These are phyloP conservation scores for Tardiomyces blankii DNA, from an alignment of 1,139 yeast species.

Conservation along the genomic window DNA sequence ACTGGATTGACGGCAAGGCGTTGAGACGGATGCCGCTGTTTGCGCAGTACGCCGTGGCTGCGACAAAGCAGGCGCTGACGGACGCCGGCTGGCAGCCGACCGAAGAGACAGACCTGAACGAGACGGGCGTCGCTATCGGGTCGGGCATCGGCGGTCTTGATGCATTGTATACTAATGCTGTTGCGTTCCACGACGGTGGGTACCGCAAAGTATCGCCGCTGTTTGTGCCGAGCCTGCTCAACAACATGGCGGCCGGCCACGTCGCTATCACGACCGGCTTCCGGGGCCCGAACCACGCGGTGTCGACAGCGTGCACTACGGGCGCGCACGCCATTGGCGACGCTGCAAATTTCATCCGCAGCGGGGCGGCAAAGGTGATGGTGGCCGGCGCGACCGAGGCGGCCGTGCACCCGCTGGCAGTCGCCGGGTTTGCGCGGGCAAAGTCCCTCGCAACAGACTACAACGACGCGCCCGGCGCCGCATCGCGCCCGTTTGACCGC, in stretches of 20 bases:
- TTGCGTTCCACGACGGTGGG: constrained; percentile 40
- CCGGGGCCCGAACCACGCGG: constrained; percentile 80
- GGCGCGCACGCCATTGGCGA: constrained; percentile 94
- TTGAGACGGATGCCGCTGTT: constrained; percentile 55
- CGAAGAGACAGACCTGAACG: constrained; percentile 23
- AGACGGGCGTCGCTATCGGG: constrained; percentile 73
- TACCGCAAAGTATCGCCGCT: constrained; percentile 72
- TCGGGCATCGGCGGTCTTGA: constrained; percentile 88
- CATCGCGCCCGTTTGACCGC: constrained; percentile 83
- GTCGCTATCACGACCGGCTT: constrained; percentile 68
- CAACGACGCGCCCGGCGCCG: constrained; percentile 48
- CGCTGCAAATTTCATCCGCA: constrained; percentile 67
- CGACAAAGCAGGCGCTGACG: constrained; percentile 63
- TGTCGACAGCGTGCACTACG: constrained; percentile 94
- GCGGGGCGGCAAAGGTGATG: constrained; percentile 78
- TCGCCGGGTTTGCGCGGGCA: constrained; percentile 89
- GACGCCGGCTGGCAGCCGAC: constrained; percentile 48
- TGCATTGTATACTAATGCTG: constrained; percentile 55
- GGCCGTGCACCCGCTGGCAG: constrained; percentile 72
- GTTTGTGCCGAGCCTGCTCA: constrained; percentile 70
- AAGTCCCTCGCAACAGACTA: constrained; percentile 60
- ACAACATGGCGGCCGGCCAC: constrained; percentile 94
- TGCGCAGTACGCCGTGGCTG: constrained; percentile 69
- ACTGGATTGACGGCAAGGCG: constrained; percentile 23
- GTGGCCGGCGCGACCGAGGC: constrained; percentile 92